These are phyloP conservation scores for Rhizophagus sp. DNA, from an alignment of 192 early-diverging fungal genomes.

Conservation along the genomic window DNA sequence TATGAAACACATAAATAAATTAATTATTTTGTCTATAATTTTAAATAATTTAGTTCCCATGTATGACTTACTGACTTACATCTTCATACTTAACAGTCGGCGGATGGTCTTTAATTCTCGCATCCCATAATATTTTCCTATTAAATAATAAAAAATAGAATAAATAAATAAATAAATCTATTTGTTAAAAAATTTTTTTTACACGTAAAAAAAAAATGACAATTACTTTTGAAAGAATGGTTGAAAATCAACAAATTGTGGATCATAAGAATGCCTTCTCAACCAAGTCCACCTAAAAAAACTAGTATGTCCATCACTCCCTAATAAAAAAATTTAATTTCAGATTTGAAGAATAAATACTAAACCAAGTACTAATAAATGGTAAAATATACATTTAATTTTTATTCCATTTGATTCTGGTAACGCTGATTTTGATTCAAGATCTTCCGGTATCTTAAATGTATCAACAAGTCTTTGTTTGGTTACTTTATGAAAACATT, in stretches of 20 bases:
- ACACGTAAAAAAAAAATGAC: background rate
- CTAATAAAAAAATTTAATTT: conserved; percentile 21
- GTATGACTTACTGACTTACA: background rate
- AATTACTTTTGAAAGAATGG: conserved; percentile 7
- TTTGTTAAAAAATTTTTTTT: too few relatives aligned
- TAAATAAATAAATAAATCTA: too few relatives aligned
- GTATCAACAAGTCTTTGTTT: conserved; percentile 79
- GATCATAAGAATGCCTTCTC: conserved; percentile 63
- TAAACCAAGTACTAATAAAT: background rate
- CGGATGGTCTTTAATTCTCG: conserved; percentile 37
- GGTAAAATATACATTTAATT: conserved; percentile 42
- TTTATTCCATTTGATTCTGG: conserved; percentile 42
- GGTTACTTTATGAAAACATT: conserved; percentile 76
- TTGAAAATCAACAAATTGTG: conserved; percentile 41
- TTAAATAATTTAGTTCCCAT: background rate
- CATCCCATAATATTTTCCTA: conserved; percentile 27
- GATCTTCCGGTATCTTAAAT: conserved; percentile 61
- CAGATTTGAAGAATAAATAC: background rate
- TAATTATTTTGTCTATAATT: background rate
- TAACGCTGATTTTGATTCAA: conserved; percentile 46
- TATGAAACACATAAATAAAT: background rate
- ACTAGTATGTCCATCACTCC: conserved; percentile 61
- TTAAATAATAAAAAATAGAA: background rate
- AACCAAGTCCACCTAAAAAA: conserved; percentile 65
- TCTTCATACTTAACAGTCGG: conserved; percentile 39